These are phyloP conservation scores for Agrostemma githago DNA, from an alignment of 148 eudicot species.

Conservation along the genomic window DNA sequence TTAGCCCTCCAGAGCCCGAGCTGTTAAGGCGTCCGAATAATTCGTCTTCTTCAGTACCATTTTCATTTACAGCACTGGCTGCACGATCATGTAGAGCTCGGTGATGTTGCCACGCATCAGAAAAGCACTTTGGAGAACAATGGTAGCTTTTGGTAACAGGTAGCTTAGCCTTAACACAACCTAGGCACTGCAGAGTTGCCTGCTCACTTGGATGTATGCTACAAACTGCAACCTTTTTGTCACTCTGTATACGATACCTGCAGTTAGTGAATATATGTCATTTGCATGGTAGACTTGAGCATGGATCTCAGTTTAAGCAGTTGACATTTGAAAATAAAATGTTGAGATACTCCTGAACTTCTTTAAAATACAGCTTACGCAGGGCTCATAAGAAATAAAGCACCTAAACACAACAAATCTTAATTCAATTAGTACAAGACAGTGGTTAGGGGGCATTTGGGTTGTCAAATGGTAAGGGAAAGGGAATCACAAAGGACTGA, in stretches of 20 bases:
- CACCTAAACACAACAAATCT: neutral
- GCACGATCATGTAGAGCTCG: slow-evolving; percentile 97
- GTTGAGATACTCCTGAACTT: neutral
- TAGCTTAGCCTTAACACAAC: slow-evolving; percentile 89
- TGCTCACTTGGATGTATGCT: slow-evolving; percentile 97
- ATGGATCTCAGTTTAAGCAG: neutral
- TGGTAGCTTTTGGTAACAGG: slow-evolving; percentile 90
- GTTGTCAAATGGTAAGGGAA: too few relatives aligned
- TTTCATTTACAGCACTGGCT: slow-evolving; percentile 82
- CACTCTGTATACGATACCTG: slow-evolving; percentile 98
- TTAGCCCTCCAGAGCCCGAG: slow-evolving; percentile 54
- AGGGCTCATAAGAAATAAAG: neutral
- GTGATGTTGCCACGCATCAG: slow-evolving; percentile 99
- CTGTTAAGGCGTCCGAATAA: slow-evolving; percentile 69
- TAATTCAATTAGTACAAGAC: too few relatives aligned
- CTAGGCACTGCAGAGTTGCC: slow-evolving; percentile 94
- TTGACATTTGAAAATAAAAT: neutral
- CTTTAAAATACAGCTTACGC: neutral
- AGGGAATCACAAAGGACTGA: too few relatives aligned
- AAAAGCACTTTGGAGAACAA: slow-evolving; percentile 94
- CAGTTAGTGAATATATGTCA: slow-evolving; percentile 17
- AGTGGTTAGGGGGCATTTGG: too few relatives aligned
- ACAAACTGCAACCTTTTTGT: slow-evolving; percentile 79
- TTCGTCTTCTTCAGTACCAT: slow-evolving; percentile 91
- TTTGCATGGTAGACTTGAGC: neutral